Base-by-base conservation (phyloP, 495 filamentous ascomycete genomes). In the Penicillium ucsense region DNA sequence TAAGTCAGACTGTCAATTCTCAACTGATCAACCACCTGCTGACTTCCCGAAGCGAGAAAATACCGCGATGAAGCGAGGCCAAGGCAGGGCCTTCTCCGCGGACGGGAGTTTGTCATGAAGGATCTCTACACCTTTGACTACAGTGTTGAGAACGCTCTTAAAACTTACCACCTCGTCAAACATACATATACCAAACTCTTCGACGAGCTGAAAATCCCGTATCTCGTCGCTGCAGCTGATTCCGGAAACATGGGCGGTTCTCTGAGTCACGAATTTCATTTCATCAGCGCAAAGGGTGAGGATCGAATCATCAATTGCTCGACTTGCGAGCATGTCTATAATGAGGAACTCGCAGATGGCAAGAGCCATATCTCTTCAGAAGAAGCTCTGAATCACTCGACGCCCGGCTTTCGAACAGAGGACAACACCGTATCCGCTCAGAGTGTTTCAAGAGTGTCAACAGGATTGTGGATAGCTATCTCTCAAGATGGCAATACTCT, bases 61-160 rank as follows among this genome's bases (percentile, higher is more conserved):
- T 98, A 95, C 57, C 81, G 92, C 41, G 91, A 98, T 69, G 92
- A 98, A 58, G 75, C 80, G 35, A 76, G 92, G 28, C 92, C 94
- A 5, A 74, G 92, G 34, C 85, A 94, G 53, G 94, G 92, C 8
- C 73, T 97, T 2, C 74, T 98, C 8, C 82, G 92, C n/a, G 85
- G 88, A 0, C 81, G 86, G 50, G 92, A 98, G 55, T 98, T 98
- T 55, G 65, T 88, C 46, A 98, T 98, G 92, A 98, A 98, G 66
- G 92, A 98, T 63, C 78, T 98, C 1, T 98, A 98, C 59, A 97
- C 94, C 0, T 98, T 98, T 55, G 92, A 98, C 64, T 68, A 72
- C 46, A 83, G 67, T 35, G 56, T 74, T 3, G 58, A 78, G 27
- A 64, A 77, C 5, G 92, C 92, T 0, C 64, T 88, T 2, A 68